These are phyloP conservation scores for Postia placenta DNA, from an alignment of 768 basidiomycete genomes.

Conservation along the genomic window DNA sequence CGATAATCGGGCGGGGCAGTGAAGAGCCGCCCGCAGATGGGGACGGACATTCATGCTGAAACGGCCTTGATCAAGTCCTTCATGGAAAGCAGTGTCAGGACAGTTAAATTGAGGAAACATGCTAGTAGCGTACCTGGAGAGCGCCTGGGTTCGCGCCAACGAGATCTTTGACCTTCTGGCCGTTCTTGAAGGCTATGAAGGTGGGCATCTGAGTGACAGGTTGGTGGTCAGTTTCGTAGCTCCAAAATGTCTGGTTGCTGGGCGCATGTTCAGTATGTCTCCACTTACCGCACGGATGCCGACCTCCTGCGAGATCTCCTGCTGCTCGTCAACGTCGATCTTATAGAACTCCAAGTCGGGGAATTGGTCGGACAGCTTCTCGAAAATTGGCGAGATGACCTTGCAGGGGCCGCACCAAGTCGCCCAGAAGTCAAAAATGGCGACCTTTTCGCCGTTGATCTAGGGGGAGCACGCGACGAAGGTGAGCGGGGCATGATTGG, in stretches of 20 bases:
- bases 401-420: conserved; percentile 74
- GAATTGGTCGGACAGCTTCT: conserved; percentile 38
- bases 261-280: conserved; percentile 26
- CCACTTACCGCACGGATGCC: conserved; percentile 55
- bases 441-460: conserved; percentile 42
- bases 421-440: conserved; percentile 71
- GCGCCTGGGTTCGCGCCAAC: conserved; percentile 42
- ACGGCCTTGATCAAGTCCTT: background rate
- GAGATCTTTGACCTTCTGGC: conserved; percentile 29
- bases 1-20: background rate
- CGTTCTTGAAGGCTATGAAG: conserved; percentile 31
- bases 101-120: background rate
- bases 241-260: conserved; percentile 6
- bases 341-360: conserved; percentile 56
- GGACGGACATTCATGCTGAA: background rate
- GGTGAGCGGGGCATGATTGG: background rate
- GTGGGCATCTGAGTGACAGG: conserved; percentile 33
- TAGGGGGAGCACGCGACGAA: conserved; percentile 10
- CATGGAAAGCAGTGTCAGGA: background rate
- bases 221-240: background rate
- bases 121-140: conserved; percentile 32
- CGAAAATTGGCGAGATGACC: conserved; percentile 59
- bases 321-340: conserved; percentile 62
- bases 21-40: background rate
- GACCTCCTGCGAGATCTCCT: conserved; percentile 48